Conservation (phyloP, 352 stramenopile genomes). For the Globisporangium cylindrosporum region DNA sequence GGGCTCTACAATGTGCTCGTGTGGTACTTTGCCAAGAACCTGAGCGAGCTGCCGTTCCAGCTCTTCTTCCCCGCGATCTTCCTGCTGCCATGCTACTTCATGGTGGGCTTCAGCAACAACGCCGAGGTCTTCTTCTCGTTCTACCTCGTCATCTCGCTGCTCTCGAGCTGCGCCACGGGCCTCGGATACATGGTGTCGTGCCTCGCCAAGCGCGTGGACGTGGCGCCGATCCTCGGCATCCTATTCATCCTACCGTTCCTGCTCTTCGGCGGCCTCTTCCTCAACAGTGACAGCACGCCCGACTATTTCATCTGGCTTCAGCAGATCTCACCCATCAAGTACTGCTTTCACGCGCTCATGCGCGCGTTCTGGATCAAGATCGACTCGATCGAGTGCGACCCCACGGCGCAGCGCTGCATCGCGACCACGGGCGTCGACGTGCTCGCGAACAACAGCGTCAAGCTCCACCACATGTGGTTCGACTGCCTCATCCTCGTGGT, state of each 20-base stretch:
- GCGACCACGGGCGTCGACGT: conserved; percentile 25
- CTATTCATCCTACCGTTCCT: conserved; percentile 34
- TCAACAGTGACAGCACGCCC: conserved; percentile 31
- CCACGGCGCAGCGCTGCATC: conserved; percentile 16
- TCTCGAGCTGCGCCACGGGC: conserved; percentile 21
- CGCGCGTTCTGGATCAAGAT: conserved; percentile 31
- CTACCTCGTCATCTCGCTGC: conserved; percentile 25
- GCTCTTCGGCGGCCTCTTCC: conserved; percentile 34
- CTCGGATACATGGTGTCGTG: conserved; percentile 38
- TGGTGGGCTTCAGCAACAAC: conserved; percentile 34
- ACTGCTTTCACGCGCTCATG: conserved; percentile 35
- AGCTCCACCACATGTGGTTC: conserved; percentile 16
- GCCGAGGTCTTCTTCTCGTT: conserved; percentile 36
- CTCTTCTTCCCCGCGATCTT: conserved; percentile 32
- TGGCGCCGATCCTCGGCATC: conserved; percentile 29
- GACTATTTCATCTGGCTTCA: conserved; percentile 38
- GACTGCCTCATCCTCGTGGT: conserved; percentile 26
- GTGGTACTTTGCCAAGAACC: conserved; percentile 44
- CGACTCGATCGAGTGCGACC: conserved; percentile 23
- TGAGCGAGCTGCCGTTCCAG: conserved; percentile 34
- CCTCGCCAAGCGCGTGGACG: conserved; percentile 22
- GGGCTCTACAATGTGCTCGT: conserved; percentile 30
- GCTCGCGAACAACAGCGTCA: conserved; percentile 26
- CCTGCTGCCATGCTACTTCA: conserved; percentile 35
- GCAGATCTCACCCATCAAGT: conserved; percentile 37